Conservation (phyloP, 108 stramenopile genomes). For the Pseudonitzschia delicatissima region DNA sequence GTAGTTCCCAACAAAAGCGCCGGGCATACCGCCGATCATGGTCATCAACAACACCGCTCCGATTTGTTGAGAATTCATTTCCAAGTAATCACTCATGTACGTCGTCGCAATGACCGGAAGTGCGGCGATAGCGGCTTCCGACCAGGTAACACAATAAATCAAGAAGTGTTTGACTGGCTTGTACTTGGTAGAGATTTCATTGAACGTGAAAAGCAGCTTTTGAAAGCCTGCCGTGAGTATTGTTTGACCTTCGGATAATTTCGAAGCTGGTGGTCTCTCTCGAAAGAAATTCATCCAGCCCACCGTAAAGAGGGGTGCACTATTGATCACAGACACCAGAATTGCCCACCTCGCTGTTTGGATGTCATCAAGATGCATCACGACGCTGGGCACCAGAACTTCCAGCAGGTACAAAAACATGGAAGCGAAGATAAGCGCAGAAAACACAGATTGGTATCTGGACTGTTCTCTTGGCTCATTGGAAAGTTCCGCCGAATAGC, state of each 20-base stretch:
- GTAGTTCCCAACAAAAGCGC: background rate
- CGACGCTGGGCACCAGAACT: background rate
- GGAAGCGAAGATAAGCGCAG: background rate
- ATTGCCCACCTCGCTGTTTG: background rate
- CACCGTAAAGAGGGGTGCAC: background rate
- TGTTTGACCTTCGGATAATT: background rate
- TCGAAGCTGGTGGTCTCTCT: background rate
- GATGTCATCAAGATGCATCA: background rate
- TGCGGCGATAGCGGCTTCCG: slow-evolving; percentile 24
- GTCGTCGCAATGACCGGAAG: slow-evolving; percentile 33
- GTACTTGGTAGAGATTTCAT: background rate
- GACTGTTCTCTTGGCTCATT: background rate
- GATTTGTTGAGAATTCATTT: slow-evolving; percentile 17
- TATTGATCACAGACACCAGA: background rate
- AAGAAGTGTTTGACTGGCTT: slow-evolving; percentile 19
- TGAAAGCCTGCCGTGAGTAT: slow-evolving; percentile 21
- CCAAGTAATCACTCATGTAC: slow-evolving; percentile 24
- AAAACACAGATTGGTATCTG: background rate
- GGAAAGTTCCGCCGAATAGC: slow-evolving; percentile 6
- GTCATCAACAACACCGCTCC: slow-evolving; percentile 20
- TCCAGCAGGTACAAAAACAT: background rate
- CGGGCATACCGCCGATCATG: slow-evolving; percentile 14
- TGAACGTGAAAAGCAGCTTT: slow-evolving; percentile 14
- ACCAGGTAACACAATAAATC: slow-evolving; percentile 12
- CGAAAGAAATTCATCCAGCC: background rate